phyloP scores from a whole-genome alignment of 495 filamentous ascomycete genomes.

The Trichoderma asperelloides region DNA sequence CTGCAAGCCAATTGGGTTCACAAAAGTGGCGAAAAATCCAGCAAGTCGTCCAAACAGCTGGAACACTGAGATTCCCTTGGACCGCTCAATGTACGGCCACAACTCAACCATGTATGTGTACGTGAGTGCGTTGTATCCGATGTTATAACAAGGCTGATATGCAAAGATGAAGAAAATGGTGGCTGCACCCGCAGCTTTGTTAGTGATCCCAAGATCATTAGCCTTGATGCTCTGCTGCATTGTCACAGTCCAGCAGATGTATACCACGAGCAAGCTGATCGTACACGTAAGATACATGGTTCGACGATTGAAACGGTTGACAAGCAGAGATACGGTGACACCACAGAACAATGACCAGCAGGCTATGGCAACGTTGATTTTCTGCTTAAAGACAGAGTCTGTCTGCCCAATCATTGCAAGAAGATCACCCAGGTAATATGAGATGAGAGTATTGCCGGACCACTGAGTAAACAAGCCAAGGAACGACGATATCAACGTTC shows the following conservation, averaged over 20 bases:
- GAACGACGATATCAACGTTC: conserved; percentile 47
- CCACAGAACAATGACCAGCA: conserved; percentile 50
- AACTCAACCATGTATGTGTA: conserved; percentile 54
- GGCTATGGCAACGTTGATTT: conserved; percentile 49
- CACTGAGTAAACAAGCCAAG: conserved; percentile 57
- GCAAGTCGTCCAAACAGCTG: conserved; percentile 50
- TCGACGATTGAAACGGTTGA: conserved; percentile 43
- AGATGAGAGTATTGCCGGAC: conserved; percentile 56
- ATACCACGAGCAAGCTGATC: conserved; percentile 41
- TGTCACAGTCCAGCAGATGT: conserved; percentile 51
- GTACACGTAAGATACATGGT: conserved; percentile 52
- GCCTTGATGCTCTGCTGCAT: conserved; percentile 43
- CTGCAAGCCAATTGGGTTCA: conserved; percentile 51
- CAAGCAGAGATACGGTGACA: conserved; percentile 42
- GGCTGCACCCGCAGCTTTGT: conserved; percentile 33
- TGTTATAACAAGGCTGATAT: conserved; percentile 55
- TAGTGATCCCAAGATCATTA: conserved; percentile 25
- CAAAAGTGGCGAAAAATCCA: conserved; percentile 48
- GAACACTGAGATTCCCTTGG: conserved; percentile 49
- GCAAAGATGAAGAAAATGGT: conserved; percentile 53
- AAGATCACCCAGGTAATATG: conserved; percentile 42
- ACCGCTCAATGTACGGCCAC: conserved; percentile 49
- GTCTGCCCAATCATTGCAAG: conserved; percentile 42
- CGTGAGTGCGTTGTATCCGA: conserved; percentile 60
- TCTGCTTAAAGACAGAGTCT: conserved; percentile 41